phyloP scores from a whole-genome alignment of 768 basidiomycete genomes.

The Kwoniella botswanensis region DNA sequence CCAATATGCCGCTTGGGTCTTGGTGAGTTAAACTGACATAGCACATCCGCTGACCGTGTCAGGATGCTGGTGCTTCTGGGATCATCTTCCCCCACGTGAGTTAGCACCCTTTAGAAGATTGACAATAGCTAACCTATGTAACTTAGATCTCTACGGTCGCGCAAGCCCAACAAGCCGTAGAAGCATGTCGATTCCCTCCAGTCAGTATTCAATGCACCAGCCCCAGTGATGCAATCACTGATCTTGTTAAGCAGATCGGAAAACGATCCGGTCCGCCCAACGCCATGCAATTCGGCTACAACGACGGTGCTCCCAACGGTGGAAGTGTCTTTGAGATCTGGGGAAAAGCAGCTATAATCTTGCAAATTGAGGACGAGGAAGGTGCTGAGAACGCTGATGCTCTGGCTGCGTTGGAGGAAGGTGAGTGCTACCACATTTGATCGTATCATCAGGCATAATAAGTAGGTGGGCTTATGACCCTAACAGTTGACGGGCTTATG shows the following conservation, averaged over 20 bases:
- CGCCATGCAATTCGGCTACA: constrained; percentile 25
- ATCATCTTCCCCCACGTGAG: constrained; percentile 20
- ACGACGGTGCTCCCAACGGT: constrained; percentile 25
- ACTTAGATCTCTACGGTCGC: constrained; percentile 7
- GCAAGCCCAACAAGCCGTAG: constrained; percentile 9
- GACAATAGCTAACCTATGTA: background rate
- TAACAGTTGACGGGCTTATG: background rate
- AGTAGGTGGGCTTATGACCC: background rate
- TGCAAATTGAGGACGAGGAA: constrained; percentile 30
- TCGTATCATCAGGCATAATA: background rate
- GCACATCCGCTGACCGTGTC: background rate
- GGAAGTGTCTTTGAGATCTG: constrained; percentile 23
- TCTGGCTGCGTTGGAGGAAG: constrained; percentile 29
- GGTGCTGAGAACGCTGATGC: constrained; percentile 32
- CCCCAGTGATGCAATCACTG: background rate
- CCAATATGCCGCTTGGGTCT: constrained; percentile 18
- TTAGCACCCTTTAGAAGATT: background rate
- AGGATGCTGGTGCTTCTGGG: constrained; percentile 20
- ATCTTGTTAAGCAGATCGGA: constrained; percentile 10
- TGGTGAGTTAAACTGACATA: background rate
- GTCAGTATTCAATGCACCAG: background rate
- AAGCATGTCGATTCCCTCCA: constrained; percentile 11
- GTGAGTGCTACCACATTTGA: constrained; percentile 14
- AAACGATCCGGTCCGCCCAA: constrained; percentile 29
- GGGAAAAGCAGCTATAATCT: constrained; percentile 27